Evolutionary conservation across 2,329 filamentous ascomycete genomes (phyloP).

Genomic region (Fusarium tuaranense): DNA sequence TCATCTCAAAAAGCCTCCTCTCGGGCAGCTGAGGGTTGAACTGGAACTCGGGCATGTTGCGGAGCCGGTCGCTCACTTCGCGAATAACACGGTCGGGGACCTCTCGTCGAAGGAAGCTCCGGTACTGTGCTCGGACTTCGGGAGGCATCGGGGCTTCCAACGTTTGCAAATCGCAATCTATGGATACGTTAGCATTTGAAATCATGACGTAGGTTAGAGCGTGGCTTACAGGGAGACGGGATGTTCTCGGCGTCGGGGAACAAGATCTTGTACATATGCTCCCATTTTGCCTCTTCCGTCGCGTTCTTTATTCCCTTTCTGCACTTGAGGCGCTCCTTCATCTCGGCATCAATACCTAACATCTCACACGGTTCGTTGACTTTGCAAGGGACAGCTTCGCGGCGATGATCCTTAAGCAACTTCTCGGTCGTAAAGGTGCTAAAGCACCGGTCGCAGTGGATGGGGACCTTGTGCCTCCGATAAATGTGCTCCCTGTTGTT

Average conservation of each 20-base stretch:
- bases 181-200: neutral
- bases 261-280: slow-evolving; percentile 25
- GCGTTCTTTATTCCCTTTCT: slow-evolving; percentile 16
- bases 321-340: slow-evolving; percentile 4
- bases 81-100: slow-evolving; percentile 15
- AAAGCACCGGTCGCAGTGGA: slow-evolving; percentile 27
- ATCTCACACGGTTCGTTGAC: slow-evolving; percentile 2
- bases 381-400: slow-evolving; percentile 5
- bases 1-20: slow-evolving; percentile 4
- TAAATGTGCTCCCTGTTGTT: slow-evolving; percentile 28
- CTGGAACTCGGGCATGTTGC: slow-evolving; percentile 9
- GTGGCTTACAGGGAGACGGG: slow-evolving; percentile 23
- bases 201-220: neutral
- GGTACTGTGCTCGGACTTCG: slow-evolving; percentile 5
- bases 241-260: slow-evolving; percentile 13
- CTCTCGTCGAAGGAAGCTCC: slow-evolving; percentile 10
- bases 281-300: slow-evolving; percentile 17
- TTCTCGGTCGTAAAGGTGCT: neutral
- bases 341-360: slow-evolving; percentile 8
- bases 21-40: slow-evolving; percentile 5
- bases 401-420: slow-evolving; percentile 12
- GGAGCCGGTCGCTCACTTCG: neutral
- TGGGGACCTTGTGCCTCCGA: slow-evolving; percentile 4
- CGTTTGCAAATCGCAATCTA: slow-evolving; percentile 13
- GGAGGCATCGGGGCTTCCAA: neutral